phyloP scores from a whole-genome alignment of 495 filamentous ascomycete species.

The Tuber microsphaerosporum region DNA sequence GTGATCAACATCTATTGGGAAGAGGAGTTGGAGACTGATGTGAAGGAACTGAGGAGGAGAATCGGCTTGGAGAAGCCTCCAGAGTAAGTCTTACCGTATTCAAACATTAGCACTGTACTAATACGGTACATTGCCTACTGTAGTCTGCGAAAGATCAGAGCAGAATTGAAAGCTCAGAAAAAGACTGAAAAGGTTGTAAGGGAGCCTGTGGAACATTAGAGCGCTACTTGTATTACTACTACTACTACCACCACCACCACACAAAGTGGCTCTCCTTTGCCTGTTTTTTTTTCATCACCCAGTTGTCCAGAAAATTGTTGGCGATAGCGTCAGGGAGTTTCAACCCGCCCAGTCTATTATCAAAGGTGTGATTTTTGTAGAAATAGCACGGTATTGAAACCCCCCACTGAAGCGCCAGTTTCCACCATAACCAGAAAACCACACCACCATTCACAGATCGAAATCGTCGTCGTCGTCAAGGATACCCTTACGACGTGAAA shows the following conservation, averaged over 20 bases:
- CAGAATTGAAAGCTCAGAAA: conserved; percentile 58
- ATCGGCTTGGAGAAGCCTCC: conserved; percentile 81
- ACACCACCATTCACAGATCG: conserved; percentile 53
- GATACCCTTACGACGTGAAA: conserved; percentile 71
- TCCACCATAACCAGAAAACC: not conserved
- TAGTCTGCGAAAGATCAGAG: conserved; percentile 68
- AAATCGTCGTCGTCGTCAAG: conserved; percentile 80
- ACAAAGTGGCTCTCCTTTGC: not conserved
- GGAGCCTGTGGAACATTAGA: conserved; percentile 3
- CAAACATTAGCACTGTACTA: not conserved
- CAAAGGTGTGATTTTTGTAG: not conserved
- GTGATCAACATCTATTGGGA: conserved; percentile 99
- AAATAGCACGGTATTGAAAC: not conserved
- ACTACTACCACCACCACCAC: not conserved
- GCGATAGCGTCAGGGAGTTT: not conserved
- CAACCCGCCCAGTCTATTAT: not conserved
- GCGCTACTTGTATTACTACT: not conserved
- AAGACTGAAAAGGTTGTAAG: conserved; percentile 55
- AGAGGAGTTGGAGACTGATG: conserved; percentile 81
- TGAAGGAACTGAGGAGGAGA: conserved; percentile 62
- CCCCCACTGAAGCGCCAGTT: not conserved
- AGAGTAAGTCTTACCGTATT: conserved; percentile 46
- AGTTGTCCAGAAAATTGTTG: not conserved
- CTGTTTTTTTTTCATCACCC: not conserved
- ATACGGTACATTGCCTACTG: not conserved